Base-by-base conservation (phyloP, 2,329 filamentous ascomycete genomes). In the Microsporum audouinii region DNA sequence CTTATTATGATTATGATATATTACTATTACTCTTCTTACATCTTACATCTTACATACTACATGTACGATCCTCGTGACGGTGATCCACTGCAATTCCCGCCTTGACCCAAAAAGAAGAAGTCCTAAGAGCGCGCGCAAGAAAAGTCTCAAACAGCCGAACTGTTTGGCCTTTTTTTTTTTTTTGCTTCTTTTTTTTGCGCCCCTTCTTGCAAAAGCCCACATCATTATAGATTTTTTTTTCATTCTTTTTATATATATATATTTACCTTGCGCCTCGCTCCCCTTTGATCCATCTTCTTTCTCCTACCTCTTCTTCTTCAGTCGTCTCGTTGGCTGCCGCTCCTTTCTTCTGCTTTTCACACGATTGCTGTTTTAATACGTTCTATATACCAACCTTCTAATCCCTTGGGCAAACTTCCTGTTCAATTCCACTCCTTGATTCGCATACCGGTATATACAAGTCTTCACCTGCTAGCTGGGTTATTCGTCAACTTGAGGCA, bases 141-240 rank as follows among this genome's bases (percentile, higher is more conserved):
- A 36, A 43, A 43, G 49, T 55, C 49, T 55, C 31, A 55, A 55
- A 55, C 49, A 55, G 33, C 49, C 49, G 49, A 55, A 55, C 49
- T 36, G 49, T 55, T 55, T 55, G 29, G 49, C 14, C 29, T 31
- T 36, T 36, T 51, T 55, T 53, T 53, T 23, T 47, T 27, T 47
- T 47, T 47, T 47, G 23, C 27, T 49, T 53, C 33, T 53, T 53
- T 53, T 17, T 45, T 45, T 23, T 23, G 17, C 17, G 17, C 17
- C 17, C 17, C 17, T 23, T 23, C 17, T 23, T 23, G 17, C 17
- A 23, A 23, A 23, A 23, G 17, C 1, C 17, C 17, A 23, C 17
- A 23, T 23, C 17, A 23, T 23, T 23, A 23, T 23, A 23, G 17
- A 23, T 23, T 5, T 6, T 23, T 8, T 45, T 27, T 23, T 27